Base-by-base conservation (phyloP, 495 filamentous ascomycete species). In the Penicillium manginii region DNA sequence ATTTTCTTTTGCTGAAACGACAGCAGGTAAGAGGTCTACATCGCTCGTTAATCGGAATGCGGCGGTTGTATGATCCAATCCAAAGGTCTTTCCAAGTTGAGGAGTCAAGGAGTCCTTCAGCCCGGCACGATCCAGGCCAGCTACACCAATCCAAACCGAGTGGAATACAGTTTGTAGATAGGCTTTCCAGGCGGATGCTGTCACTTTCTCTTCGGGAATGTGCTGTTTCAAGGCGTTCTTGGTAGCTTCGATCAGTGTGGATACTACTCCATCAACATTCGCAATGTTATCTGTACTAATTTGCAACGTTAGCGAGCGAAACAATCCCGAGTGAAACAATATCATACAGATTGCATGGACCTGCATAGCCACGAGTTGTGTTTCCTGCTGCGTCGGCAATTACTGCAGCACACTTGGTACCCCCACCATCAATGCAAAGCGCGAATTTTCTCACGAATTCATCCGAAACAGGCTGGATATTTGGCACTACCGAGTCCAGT, bases 371-470 rank as follows among this genome's bases (percentile, higher is more conserved):
- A 50, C 57, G 60, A 17, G 62, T 61, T 2, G 57, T 22, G 9
- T 59, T 52, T 6, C 62, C 61, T 12, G 54, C 22, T 6, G 33
- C 46, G 42, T 67, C 51, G 6, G 66, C 58, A 2, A 73, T 57
- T 3, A 64, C 69, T 18, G 71, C 73, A 22, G 71, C 67, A 26
- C 70, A 74, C 51, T 76, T 76, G 3, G 61, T 74, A 3, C 72
- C 73, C 14, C 74, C 74, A 4, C 70, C 73, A 64, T 78, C 74
- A 21, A 78, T 68, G 33, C 74, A 76, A 9, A 78, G 58, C n/a
- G 65, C 58, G n/a, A 70, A 58, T 4, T 23, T 35, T 21, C 43
- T 47, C 45, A 8, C 4, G 19, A 47, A 33, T 0, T 14, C 23
- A 4, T 40, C 22, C 7, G 11, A 12, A 8, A 47, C 50, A 6